Percentiles rank a stretch among this genome's conserved stretches.
These are phyloP conservation scores for Sporothrix pseudoabietina DNA, from an alignment of 2,329 filamentous ascomycete genomes.

Conservation along the genomic window DNA sequence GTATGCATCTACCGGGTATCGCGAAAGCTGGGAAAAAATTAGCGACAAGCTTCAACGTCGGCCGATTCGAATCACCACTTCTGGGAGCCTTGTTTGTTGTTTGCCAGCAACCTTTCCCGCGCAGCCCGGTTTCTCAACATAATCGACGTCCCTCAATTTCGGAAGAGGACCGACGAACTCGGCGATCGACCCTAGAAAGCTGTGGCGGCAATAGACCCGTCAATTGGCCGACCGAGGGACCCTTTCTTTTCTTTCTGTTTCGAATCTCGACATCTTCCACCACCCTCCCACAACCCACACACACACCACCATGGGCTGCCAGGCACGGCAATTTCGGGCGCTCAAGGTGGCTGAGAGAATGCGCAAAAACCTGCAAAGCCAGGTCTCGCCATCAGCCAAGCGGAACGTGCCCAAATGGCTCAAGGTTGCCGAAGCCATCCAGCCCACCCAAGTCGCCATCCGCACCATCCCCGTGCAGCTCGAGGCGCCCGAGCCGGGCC, in stretches of 20 bases:
- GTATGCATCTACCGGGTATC: slow-evolving; percentile 23
- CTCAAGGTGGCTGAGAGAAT: slow-evolving; percentile 50
- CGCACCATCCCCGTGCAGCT: slow-evolving; percentile 56
- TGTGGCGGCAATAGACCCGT: neutral
- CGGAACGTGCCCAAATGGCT: slow-evolving; percentile 53
- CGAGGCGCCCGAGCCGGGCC: slow-evolving; percentile 47
- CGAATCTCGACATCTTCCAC: neutral
- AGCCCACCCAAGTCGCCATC: slow-evolving; percentile 61
- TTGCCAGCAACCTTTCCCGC: neutral
- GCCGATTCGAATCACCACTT: neutral
- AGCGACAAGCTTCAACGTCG: slow-evolving; percentile 12
- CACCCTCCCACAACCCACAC: neutral
- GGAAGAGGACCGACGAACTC: neutral
- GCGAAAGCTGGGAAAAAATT: slow-evolving; percentile 35
- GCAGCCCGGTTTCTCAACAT: neutral
- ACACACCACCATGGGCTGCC: slow-evolving; percentile 40
- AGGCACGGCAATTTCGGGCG: slow-evolving; percentile 41
- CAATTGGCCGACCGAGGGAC: slow-evolving; percentile 1
- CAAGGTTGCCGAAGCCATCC: slow-evolving; percentile 54
- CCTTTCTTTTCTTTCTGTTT: neutral
- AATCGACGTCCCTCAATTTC: neutral
- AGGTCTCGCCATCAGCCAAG: slow-evolving; percentile 36
- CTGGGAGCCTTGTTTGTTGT: neutral
- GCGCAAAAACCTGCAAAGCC: slow-evolving; percentile 42
- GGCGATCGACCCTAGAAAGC: neutral